Evolutionary conservation across 2,329 filamentous ascomycete genomes (phyloP).

Genomic region (Aspergillus proliferans): DNA sequence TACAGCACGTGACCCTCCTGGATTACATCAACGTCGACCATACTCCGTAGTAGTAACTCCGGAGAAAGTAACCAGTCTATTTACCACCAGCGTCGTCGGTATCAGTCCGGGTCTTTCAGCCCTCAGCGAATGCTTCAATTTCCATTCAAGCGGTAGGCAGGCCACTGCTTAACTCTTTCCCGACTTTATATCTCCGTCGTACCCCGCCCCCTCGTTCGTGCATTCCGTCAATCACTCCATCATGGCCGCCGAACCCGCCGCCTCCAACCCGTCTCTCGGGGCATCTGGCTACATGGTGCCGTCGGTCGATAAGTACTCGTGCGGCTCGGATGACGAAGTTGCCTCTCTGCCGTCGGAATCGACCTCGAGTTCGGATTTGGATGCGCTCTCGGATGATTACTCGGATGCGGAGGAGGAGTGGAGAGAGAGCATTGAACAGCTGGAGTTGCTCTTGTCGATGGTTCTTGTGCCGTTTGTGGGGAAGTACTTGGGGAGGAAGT

Average conservation of each 20-base stretch:
- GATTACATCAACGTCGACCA: slow-evolving; percentile 7
- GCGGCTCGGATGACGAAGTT: slow-evolving; percentile 32
- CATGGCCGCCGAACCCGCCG: slow-evolving; percentile 26
- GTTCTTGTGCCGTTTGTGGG: slow-evolving; percentile 88
- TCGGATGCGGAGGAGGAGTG: slow-evolving; percentile 92
- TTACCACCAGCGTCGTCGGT: not conserved
- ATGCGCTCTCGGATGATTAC: slow-evolving; percentile 48
- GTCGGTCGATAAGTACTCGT: slow-evolving; percentile 9
- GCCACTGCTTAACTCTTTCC: slow-evolving; percentile 27
- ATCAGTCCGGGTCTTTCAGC: not conserved
- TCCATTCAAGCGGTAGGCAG: slow-evolving; percentile 27
- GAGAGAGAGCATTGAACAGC: slow-evolving; percentile 87
- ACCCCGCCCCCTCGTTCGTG: slow-evolving; percentile 1
- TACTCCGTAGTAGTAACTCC: not conserved
- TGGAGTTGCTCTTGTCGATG: slow-evolving; percentile 90
- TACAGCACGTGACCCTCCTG: slow-evolving; percentile 7
- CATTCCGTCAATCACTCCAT: slow-evolving; percentile 5
- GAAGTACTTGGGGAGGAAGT: slow-evolving; percentile 90
- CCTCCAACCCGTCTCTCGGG: slow-evolving; percentile 30
- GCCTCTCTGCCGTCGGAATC: slow-evolving; percentile 40
- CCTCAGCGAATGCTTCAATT: slow-evolving; percentile 16
- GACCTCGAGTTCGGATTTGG: slow-evolving; percentile 32
- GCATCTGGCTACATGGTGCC: slow-evolving; percentile 38
- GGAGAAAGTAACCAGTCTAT: too few relatives aligned
- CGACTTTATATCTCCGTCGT: not conserved